phyloP scores from a whole-genome alignment of 441 rosid genomes.

The Aleurites moluccanus region DNA sequence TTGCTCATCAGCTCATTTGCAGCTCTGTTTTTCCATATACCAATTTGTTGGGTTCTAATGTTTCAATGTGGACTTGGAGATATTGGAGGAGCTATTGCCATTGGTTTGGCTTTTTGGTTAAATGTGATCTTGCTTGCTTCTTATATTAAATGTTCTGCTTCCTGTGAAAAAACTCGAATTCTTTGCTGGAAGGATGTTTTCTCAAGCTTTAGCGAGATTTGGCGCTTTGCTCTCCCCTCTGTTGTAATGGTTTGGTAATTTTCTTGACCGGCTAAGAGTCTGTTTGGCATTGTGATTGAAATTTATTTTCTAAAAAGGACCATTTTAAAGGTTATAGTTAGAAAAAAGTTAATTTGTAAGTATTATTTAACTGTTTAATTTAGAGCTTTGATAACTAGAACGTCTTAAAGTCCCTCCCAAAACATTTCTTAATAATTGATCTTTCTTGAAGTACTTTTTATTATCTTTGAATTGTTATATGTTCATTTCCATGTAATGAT shows the following conservation, averaged over 20 bases:
- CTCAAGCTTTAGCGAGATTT: conserved; percentile 36
- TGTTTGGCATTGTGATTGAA: too few species aligned
- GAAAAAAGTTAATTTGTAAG: too few species aligned
- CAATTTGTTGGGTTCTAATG: conserved; percentile 54
- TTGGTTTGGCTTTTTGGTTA: conserved; percentile 45
- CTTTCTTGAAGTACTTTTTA: background rate
- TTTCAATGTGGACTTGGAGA: conserved; percentile 36
- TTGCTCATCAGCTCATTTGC: conserved; percentile 37
- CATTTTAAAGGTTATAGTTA: too few species aligned
- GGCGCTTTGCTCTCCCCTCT: conserved; percentile 48
- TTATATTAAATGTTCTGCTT: conserved; percentile 39
- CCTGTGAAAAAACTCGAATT: conserved; percentile 34
- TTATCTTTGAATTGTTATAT: background rate
- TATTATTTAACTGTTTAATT: too few species aligned
- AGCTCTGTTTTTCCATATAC: conserved; percentile 44
- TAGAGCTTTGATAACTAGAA: too few species aligned
- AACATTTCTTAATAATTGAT: background rate
- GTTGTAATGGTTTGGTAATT: conserved; percentile 64
- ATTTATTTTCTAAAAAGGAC: too few species aligned
- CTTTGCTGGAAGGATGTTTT: conserved; percentile 31
- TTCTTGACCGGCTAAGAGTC: background rate
- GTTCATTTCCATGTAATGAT: conserved; percentile 6
- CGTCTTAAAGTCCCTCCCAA: too few species aligned
- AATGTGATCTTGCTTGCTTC: conserved; percentile 40
- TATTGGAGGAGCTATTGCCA: conserved; percentile 52